These are phyloP conservation scores for Venturia nashicola DNA, from an alignment of 2,329 filamentous ascomycete genomes.

Conservation along the genomic window DNA sequence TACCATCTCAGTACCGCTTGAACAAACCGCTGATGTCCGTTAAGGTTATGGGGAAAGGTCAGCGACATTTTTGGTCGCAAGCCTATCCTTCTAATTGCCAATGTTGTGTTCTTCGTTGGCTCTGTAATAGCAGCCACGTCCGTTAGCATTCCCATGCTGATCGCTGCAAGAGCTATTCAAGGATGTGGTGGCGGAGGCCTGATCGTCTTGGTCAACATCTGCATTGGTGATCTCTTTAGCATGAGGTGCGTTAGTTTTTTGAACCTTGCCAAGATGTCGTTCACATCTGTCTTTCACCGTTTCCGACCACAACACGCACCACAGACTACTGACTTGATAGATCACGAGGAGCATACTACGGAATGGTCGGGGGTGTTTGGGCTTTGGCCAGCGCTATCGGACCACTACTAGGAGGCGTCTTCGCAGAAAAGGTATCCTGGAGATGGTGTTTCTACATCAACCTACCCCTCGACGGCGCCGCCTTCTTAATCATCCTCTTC, in stretches of 20 bases:
- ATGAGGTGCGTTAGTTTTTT: slow-evolving; percentile 30
- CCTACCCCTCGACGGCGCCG: slow-evolving; percentile 47
- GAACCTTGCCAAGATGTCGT: not conserved
- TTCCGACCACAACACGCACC: no score
- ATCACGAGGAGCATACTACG: slow-evolving; percentile 48
- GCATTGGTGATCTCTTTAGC: slow-evolving; percentile 51
- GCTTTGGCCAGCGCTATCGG: slow-evolving; percentile 54
- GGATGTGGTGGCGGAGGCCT: slow-evolving; percentile 52
- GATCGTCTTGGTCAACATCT: slow-evolving; percentile 51
- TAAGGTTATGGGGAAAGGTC: slow-evolving; percentile 26
- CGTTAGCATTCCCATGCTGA: slow-evolving; percentile 48
- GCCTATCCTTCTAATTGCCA: slow-evolving; percentile 23
- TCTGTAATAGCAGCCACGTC: slow-evolving; percentile 48
- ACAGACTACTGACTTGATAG: slow-evolving; percentile 16
- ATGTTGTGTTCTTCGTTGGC: slow-evolving; percentile 49
- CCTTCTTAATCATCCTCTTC: slow-evolving; percentile 46
- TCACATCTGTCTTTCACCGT: no score
- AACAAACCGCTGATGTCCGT: not conserved
- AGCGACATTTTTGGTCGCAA: slow-evolving; percentile 28
- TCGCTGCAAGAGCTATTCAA: slow-evolving; percentile 49
- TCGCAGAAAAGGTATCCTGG: slow-evolving; percentile 52
- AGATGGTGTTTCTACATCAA: slow-evolving; percentile 57
- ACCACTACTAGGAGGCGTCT: slow-evolving; percentile 53
- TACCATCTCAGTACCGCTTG: not conserved
- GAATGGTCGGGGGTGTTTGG: slow-evolving; percentile 55